Evolutionary conservation across 257 asterid genomes (phyloP).

Genomic region (Nicotiana attenuata): DNA sequence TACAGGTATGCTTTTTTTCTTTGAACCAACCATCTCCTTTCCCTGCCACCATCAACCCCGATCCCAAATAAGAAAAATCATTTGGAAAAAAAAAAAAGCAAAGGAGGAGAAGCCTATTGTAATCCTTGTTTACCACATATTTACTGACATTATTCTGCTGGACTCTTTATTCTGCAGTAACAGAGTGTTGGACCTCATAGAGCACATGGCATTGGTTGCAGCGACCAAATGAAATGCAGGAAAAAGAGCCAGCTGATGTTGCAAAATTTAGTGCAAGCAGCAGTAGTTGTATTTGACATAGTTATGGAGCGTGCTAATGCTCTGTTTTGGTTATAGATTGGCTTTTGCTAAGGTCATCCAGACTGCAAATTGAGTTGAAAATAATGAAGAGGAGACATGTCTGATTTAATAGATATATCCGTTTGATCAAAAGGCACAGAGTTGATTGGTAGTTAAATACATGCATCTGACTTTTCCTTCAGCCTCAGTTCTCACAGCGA

Average conservation of each 20-base stretch:
- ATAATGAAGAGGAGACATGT: neutral
- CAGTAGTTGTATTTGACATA: neutral
- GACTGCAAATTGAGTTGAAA: neutral
- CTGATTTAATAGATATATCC: neutral
- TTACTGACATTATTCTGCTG: neutral
- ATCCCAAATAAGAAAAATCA: neutral
- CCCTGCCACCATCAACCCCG: slow-evolving; percentile 22
- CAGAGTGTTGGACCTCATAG: slow-evolving; percentile 86
- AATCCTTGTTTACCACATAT: neutral
- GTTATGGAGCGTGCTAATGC: neutral
- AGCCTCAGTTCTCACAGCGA: neutral
- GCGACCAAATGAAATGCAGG: slow-evolving; percentile 38
- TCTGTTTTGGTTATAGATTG: too few species aligned
- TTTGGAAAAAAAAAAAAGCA: neutral
- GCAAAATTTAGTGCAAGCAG: neutral
- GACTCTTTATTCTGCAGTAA: slow-evolving; percentile 34
- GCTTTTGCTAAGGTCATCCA: neutral
- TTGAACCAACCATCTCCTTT: neutral
- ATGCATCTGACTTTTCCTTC: neutral
- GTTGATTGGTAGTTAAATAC: neutral
- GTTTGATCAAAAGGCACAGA: neutral
- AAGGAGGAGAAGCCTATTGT: too few species aligned
- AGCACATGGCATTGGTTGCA: slow-evolving; percentile 91
- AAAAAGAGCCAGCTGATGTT: neutral
- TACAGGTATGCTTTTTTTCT: slow-evolving; percentile 62